Evolutionary conservation across 164 flowering plant genomes (phyloP).

Genomic region (Hamamelis virginiana): DNA sequence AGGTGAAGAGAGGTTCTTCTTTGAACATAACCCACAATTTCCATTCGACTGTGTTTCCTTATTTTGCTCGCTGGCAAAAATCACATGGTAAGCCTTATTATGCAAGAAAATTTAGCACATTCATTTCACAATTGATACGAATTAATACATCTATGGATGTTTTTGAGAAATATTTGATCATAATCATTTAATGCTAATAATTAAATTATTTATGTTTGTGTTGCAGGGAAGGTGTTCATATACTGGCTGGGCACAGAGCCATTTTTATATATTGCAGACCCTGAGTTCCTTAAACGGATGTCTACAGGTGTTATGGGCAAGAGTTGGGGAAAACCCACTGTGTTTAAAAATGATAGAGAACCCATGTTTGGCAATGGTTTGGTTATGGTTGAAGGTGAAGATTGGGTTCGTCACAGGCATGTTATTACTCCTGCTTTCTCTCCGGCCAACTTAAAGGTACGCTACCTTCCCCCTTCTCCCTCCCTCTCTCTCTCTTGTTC

Average conservation of each 20-base stretch:
- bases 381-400: slow-evolving; percentile 70
- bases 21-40: slow-evolving; percentile 47
- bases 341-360: slow-evolving; percentile 63
- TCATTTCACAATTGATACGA: too few relatives aligned
- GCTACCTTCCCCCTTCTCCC: too few relatives aligned
- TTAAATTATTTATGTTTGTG: background rate
- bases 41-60: slow-evolving; percentile 65
- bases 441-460: slow-evolving; percentile 64
- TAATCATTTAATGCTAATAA: too few relatives aligned
- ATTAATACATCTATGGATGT: too few relatives aligned
- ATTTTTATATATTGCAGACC: slow-evolving; percentile 68
- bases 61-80: slow-evolving; percentile 61
- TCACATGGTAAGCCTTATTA: slow-evolving; percentile 45
- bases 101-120: too few relatives aligned
- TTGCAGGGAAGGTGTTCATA: slow-evolving; percentile 69
- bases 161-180: too few relatives aligned
- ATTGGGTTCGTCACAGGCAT: slow-evolving; percentile 73
- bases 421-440: slow-evolving; percentile 74
- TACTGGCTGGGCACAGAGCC: slow-evolving; percentile 92
- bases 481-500: slow-evolving; percentile 10
- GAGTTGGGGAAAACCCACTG: slow-evolving; percentile 85
- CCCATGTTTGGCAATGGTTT: slow-evolving; percentile 88
- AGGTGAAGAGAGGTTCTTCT: slow-evolving; percentile 6
- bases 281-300: slow-evolving; percentile 68
- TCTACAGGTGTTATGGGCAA: slow-evolving; percentile 48